Base-by-base conservation (phyloP, 352 stramenopile species). In the Phytophthora colocasiae region DNA sequence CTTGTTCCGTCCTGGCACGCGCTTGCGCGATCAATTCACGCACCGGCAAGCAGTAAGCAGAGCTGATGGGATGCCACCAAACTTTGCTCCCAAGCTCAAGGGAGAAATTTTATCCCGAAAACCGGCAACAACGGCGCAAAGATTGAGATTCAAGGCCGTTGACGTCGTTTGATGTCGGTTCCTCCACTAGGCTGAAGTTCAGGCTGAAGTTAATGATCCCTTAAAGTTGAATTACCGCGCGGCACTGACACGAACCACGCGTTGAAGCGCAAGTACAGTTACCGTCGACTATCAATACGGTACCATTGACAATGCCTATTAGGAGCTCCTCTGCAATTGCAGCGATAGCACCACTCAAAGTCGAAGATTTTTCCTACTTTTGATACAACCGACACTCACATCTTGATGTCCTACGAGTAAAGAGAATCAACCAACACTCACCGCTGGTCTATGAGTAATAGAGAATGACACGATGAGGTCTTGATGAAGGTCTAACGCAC, bases 61-160 rank as follows among this genome's bases (percentile, higher is more conserved):
- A 40, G 52, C 52, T 50, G 54, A 62, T 62, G 29, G 54, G 43
- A 62, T 47, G 54, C 54, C 41, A n/a, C 27, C 39, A 24, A 15
- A 46, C 24, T 38, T 27, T 36, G 31, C 7, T 10, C 31, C 31
- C 11, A 3, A 36, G 31, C 31, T 36, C 31, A 36, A 36, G 31
- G 38, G 27, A 31, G 4, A 31, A 31, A 31, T 2, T 31, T 7
- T 22, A 22, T 31, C 27, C 14, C 6, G 38, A 43, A 43, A 29
- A 22, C 22, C 22, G 22, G 6, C 50, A 29, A 15, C 47, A 34
- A 9, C 19, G 9, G 51, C 11, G 32, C 32, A 31, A 38, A 9
- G 17, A 6, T 14, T 55, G 32, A 27, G 17, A 6, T 14, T 55
- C 17, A 27, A 57, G 34, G 36, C 36, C 36, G 32, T 5, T 17